Base-by-base conservation (phyloP, 768 basidiomycete genomes). In the Lentinula sp. region DNA sequence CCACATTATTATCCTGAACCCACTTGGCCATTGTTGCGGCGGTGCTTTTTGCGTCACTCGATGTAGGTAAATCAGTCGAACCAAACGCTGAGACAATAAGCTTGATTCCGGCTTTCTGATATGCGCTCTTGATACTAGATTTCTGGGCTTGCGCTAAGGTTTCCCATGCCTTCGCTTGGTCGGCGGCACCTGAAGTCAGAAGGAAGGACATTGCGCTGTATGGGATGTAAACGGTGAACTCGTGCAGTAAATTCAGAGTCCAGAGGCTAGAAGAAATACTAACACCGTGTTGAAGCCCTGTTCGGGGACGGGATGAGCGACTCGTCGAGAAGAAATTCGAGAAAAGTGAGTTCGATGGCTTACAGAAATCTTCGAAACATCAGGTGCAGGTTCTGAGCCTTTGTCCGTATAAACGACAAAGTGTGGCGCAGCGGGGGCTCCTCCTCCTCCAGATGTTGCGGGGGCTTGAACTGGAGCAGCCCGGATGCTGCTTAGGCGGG, bases 71-170 rank as follows among this genome's bases (percentile, higher is more conserved):
- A 52, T 79, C 76, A 3, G 72, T 68, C 20, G 79, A 75, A 5
- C 80, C 79, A 61, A 84, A 84, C 2, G 71, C 77, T 45, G 81
- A 79, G 5, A 84, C 83, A 61, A 85, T 75, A 50, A 85, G 63
- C 28, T 79, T 78, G 67, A 83, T 82, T 10, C 82, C 82, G 3
- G 81, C 80, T 0, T 76, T 71, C 32, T 73, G 71, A 64, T 84
- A 84, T 57, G 77, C 73, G 0, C 73, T 59, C 60, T 79, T 64
- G 63, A 76, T 72, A n/a, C 72, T 45, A 8, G 72, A 55, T 32
- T 81, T 76, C 32, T 78, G 66, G 10, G 59, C 62, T 4, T 69
- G 70, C 0, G 72, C 66, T 5, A 81, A 68, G 23, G 60, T 61
- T 23, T 71, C 61, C 79, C 79, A 81, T 12, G 33, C 37, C 12